Base-by-base conservation (phyloP, 1,284 basidiomycete species). In the Microbotryum violaceum region DNA sequence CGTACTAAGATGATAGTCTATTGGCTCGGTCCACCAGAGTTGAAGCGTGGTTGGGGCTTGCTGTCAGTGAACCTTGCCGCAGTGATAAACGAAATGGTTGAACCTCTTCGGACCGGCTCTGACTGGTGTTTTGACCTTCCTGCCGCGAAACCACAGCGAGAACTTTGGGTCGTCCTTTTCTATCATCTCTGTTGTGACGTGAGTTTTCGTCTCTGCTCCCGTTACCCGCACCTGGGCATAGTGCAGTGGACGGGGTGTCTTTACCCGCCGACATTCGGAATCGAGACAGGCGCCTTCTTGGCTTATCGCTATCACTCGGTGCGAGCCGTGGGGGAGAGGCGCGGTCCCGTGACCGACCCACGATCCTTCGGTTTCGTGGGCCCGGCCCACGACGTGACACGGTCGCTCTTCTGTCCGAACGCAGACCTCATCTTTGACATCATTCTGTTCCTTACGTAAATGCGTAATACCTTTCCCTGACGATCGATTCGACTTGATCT, bases 121-220 rank as follows among this genome's bases (percentile, higher is more conserved):
- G 37, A 42, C 37, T 42, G 12, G 18, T 18, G 37, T 16, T 16
- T 14, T 42, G 12, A 42, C 10, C 14, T 42, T 42, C 16, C 37
- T 42, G 12, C 14, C 12, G 37, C 37, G 14, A 42, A 14, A 18
- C 1, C 16, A 42, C 37, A 42, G 37, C 42, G 61, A 72, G 49
- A 70, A 85, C 73, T 87, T 88, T 69, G 86, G 86, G 25, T 81
- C 86, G 21, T 85, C 84, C 1, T 88, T 88, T 75, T 85, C 83
- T 16, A 85, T 88, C 73, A 87, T 88, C 61, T 84, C 82, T 50
- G 79, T 70, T 47, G 58, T 61, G 42, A 55, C 49, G 29, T 52
- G 20, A 16, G 25, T 29, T 6, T 16, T 16, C 16, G 16, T 18
- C 12, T 42, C 12, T 42, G 37, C 37, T 12, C 12, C 16, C 14